phyloP scores from a whole-genome alignment of 129 eudicot species.

The Erigeron canadensis region DNA sequence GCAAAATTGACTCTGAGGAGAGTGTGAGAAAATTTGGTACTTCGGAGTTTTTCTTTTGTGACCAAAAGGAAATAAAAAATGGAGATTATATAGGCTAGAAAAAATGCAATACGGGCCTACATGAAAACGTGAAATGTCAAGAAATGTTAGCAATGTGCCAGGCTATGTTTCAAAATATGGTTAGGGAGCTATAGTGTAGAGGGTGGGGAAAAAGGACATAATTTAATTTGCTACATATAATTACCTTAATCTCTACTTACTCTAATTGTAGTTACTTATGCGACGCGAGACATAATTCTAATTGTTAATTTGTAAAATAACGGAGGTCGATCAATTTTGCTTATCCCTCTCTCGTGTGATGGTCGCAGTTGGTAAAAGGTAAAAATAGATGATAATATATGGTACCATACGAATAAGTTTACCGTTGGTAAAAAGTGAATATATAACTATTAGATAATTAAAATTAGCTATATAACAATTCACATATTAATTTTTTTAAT shows the following conservation, averaged over 20 bases:
- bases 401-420: too few species aligned
- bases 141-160: conserved; percentile 11
- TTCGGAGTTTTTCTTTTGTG: conserved; percentile 13
- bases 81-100: conserved; percentile 26
- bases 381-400: too few species aligned
- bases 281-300: too few species aligned
- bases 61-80: conserved; percentile 14
- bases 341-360: too few species aligned
- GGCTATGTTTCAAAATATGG: conserved; percentile 18
- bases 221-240: conserved; percentile 14
- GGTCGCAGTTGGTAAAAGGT: too few species aligned
- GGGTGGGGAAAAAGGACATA: not conserved
- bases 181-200: conserved; percentile 31
- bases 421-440: too few species aligned
- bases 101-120: conserved; percentile 22
- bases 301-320: too few species aligned
- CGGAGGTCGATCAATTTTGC: too few species aligned
- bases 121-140: conserved; percentile 18
- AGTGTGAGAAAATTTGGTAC: not conserved
- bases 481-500: too few species aligned
- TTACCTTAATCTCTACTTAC: not conserved
- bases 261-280: too few species aligned
- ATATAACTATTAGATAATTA: too few species aligned
- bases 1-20: conserved; percentile 5
- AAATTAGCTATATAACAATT: too few species aligned